A percentile compares a stretch with the other conserved stretches of the same genome.
Conservation (phyloP, 2,329 filamentous ascomycete genomes). For the Penicillium sp. region DNA sequence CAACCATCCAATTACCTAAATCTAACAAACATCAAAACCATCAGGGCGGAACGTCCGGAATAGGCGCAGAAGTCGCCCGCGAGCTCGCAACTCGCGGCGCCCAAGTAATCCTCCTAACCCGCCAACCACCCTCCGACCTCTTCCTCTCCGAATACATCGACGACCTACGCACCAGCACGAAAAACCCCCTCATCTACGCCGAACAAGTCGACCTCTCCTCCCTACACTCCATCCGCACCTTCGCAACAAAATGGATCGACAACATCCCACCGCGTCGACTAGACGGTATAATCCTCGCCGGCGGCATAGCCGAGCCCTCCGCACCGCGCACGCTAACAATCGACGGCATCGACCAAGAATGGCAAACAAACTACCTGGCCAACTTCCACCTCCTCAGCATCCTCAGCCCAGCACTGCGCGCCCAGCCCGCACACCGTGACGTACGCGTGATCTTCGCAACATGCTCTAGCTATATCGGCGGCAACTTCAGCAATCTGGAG, state of each 20-base stretch:
- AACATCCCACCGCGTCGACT: slow-evolving; percentile 84
- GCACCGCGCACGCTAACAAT: slow-evolving; percentile 60
- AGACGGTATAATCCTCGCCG: slow-evolving; percentile 89
- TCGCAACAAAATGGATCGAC: slow-evolving; percentile 97
- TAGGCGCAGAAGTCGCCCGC: slow-evolving; percentile 74
- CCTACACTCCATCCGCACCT: slow-evolving; percentile 85
- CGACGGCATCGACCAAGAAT: slow-evolving; percentile 83
- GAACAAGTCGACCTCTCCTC: slow-evolving; percentile 89
- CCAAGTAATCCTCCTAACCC: slow-evolving; percentile 86
- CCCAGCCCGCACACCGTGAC: slow-evolving; percentile 90
- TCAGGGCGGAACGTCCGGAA: slow-evolving; percentile 84
- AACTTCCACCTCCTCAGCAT: slow-evolving; percentile 96
- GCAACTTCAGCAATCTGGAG: slow-evolving; percentile 57
- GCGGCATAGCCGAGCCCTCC: slow-evolving; percentile 64
- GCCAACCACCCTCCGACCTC: slow-evolving; percentile 74
- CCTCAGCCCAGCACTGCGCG: slow-evolving; percentile 81
- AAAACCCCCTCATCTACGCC: slow-evolving; percentile 87
- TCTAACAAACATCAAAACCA: slow-evolving; percentile 12
- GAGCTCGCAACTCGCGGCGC: slow-evolving; percentile 79
- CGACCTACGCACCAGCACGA: slow-evolving; percentile 72
- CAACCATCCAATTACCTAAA: background rate
- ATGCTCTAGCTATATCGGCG: slow-evolving; percentile 83
- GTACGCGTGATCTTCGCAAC: slow-evolving; percentile 84
- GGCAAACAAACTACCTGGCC: slow-evolving; percentile 92
- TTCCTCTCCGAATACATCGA: slow-evolving; percentile 93